Base-by-base conservation (phyloP, 139 green algal genomes). In the Spirogloea muscicola region DNA sequence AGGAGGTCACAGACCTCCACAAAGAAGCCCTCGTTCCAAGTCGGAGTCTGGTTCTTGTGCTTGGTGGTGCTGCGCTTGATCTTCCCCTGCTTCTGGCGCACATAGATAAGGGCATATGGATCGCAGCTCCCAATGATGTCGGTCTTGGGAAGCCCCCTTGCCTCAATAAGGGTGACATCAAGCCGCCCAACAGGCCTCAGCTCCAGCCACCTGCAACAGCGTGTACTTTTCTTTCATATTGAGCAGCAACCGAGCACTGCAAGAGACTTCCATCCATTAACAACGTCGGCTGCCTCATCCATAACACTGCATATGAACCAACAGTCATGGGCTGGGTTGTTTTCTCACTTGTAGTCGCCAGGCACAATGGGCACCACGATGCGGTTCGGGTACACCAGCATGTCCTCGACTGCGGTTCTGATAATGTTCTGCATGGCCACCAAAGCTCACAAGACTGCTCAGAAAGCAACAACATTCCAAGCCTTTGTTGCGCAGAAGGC, bases 31-130 rank as follows among this genome's bases (percentile, higher is more conserved):
- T 79, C 71, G 10, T 79, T 79, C 71, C 71, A 79, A 29, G 48
- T 29, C 33, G 71, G 71, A 9, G 66, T 29, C 1, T 39, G 64
- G 25, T 34, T 38, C 29, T 79, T 79, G 18, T 68, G 63, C 37
- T 69, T 68, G 10, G 51, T 71, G 39, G 64, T 48, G 63, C 63
- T 79, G 43, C 71, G 61, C 71, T 79, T 79, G 43, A 79, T 74
- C 21, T 6, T 3, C 0, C 63, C 71, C 52, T 79, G 13, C 36
- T 68, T 68, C 71, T 79, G 42, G 31, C 52, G 71, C 41, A 79
- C 63, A 36, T 76, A 79, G 36, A 79, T 29, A 25, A 79, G 40
- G 10, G 69, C 29, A 33, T 77, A 79, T 25, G 71, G 46, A 49
- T 79, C 71, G 10, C 62, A 31, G 21, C 67, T 79, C 1, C 71